These are phyloP conservation scores for Epithemia pelagica DNA, from an alignment of 108 stramenopile genomes.

Conservation along the genomic window DNA sequence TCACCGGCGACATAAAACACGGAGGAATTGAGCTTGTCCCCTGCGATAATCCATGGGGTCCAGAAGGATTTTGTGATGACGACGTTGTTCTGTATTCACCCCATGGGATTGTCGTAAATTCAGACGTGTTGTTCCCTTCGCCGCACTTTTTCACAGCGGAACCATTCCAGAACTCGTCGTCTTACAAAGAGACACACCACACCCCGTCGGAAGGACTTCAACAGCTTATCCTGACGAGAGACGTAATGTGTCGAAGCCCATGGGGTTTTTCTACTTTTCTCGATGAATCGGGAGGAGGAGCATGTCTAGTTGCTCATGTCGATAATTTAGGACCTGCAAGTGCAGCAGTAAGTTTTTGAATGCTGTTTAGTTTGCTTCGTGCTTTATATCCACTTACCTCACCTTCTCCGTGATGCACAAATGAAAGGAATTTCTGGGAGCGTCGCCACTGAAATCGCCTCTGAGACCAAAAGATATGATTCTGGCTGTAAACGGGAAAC, in stretches of 20 bases:
- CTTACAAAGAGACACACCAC: constrained; percentile 54
- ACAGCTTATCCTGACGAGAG: constrained; percentile 42
- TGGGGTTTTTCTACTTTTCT: constrained; percentile 60
- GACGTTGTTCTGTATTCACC: constrained; percentile 59
- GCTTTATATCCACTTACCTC: no score
- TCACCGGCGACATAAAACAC: no score
- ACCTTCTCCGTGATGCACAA: no score
- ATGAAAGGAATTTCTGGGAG: constrained; percentile 1
- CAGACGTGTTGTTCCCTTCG: constrained; percentile 23
- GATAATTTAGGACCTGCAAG: constrained; percentile 57
- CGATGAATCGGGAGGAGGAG: constrained; percentile 73
- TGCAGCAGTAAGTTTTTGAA: constrained; percentile 50
- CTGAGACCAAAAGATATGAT: constrained; percentile 68
- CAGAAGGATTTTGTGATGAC: constrained; percentile 36
- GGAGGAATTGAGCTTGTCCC: no score
- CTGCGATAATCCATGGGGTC: constrained; percentile 66
- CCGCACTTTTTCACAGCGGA: constrained; percentile 37
- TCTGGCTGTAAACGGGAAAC: constrained; percentile 56
- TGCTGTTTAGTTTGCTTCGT: no score
- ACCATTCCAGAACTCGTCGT: constrained; percentile 40
- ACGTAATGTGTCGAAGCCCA: constrained; percentile 34
- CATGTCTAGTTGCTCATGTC: constrained; percentile 62
- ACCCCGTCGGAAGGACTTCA: constrained; percentile 52
- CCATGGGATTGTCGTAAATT: constrained; percentile 19
- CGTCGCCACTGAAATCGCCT: constrained; percentile 9